phyloP scores from a whole-genome alignment of 164 flowering plant species.

The Stephania japonica region DNA sequence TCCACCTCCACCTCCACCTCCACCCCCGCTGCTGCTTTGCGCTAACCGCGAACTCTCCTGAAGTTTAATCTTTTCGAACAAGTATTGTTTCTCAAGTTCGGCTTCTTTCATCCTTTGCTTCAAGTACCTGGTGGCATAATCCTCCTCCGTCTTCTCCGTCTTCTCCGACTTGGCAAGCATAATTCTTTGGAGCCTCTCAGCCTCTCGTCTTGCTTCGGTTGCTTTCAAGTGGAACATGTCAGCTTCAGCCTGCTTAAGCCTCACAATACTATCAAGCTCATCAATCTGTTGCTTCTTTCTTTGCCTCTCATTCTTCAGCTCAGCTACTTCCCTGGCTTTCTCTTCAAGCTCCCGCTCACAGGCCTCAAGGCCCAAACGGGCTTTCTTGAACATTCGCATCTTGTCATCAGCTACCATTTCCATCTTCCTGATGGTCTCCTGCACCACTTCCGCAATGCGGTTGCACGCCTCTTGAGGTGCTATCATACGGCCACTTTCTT shows the following conservation, averaged over 20 bases:
- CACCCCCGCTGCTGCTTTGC: constrained; percentile 42
- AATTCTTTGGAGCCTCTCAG: constrained; percentile 81
- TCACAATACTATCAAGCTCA: constrained; percentile 80
- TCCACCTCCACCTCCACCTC: constrained; percentile 24
- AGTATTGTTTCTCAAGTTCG: constrained; percentile 89
- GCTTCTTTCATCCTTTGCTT: constrained; percentile 85
- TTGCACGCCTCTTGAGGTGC: constrained; percentile 96
- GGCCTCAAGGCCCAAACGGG: constrained; percentile 63
- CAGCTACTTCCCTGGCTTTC: constrained; percentile 70
- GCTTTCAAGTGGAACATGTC: constrained; percentile 98
- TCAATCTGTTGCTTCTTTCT: constrained; percentile 79
- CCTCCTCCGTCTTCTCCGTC: constrained; percentile 87
- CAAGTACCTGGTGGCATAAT: constrained; percentile 81
- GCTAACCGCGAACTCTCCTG: constrained; percentile 75
- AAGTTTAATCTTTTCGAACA: constrained; percentile 83
- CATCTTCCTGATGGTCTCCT: constrained; percentile 91
- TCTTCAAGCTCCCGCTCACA: constrained; percentile 89
- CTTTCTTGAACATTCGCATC: constrained; percentile 77
- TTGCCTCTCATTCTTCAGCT: constrained; percentile 70
- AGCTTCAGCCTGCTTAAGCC: constrained; percentile 94
- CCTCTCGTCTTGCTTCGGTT: constrained; percentile 89
- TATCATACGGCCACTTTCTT: constrained; percentile 60
- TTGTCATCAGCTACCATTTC: constrained; percentile 96
- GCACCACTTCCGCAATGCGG: constrained; percentile 86
- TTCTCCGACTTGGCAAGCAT: constrained; percentile 79